Percentiles rank a stretch among this genome's conserved stretches.
Conservation (phyloP, 208 protist species). For the Naegleria fowleri region DNA sequence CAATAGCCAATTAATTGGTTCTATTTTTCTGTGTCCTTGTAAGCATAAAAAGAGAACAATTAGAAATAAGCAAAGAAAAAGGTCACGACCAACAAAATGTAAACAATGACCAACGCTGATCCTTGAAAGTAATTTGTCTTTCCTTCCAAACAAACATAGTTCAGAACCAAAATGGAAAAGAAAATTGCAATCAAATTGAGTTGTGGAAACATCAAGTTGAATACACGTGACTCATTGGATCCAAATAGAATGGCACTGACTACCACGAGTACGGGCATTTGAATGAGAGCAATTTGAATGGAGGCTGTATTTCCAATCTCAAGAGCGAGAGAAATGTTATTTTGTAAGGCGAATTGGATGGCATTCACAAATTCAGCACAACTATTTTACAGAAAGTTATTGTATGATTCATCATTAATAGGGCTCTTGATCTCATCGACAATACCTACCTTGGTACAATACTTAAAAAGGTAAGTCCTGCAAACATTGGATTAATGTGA, state of each 20-base stretch:
- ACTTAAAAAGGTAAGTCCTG: conserved; percentile 41
- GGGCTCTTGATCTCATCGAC: conserved; percentile 41
- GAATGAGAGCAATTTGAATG: conserved; percentile 50
- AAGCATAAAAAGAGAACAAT: no score
- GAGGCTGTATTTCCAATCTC: conserved; percentile 51
- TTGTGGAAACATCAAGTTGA: conserved; percentile 50
- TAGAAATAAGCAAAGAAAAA: background rate
- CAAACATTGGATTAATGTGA: conserved; percentile 39
- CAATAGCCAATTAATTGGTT: no score
- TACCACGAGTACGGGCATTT: conserved; percentile 52
- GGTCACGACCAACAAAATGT: background rate
- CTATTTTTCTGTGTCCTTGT: no score
- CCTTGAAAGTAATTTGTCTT: conserved; percentile 54
- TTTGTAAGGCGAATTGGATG: conserved; percentile 46
- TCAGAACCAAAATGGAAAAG: conserved; percentile 51
- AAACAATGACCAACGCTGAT: conserved; percentile 33
- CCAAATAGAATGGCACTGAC: conserved; percentile 42
- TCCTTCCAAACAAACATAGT: conserved; percentile 49
- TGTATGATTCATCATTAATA: conserved; percentile 47
- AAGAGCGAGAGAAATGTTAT: conserved; percentile 48
- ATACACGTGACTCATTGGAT: conserved; percentile 21
- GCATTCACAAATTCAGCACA: conserved; percentile 54
- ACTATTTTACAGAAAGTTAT: conserved; percentile 38
- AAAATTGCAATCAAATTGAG: conserved; percentile 53
- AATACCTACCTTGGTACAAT: conserved; percentile 31